Evolutionary conservation across 2,329 filamentous ascomycete genomes (phyloP).

Genomic region (Epicoccum sorghinum): DNA sequence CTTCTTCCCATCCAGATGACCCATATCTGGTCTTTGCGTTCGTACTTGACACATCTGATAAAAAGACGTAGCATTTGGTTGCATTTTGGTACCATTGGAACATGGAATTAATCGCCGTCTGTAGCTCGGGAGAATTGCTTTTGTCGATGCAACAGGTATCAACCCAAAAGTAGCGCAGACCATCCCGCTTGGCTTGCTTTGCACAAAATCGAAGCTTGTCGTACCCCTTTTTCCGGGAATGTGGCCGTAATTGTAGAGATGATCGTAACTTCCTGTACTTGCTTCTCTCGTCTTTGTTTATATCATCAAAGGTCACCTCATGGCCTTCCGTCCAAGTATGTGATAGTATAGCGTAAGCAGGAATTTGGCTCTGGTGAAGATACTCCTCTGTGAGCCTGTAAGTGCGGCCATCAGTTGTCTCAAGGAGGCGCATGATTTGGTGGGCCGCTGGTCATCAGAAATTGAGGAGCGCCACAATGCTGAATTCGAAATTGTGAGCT

Average conservation of each 20-base stretch:
- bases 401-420: constrained; percentile 8
- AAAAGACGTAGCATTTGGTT: constrained; percentile 23
- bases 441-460: no score
- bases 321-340: constrained; percentile 20
- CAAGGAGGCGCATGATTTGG: constrained; percentile 18
- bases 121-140: no score
- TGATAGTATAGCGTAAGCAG: constrained; percentile 24
- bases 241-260: not conserved
- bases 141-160: no score
- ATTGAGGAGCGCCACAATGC: not conserved
- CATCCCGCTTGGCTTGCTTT: constrained; percentile 16
- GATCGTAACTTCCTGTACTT: not conserved
- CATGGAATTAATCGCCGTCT: constrained; percentile 16
- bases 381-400: constrained; percentile 13
- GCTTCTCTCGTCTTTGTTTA: constrained; percentile 1
- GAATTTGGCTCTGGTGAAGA: not conserved
- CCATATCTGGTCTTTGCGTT: not conserved
- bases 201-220: constrained; percentile 23
- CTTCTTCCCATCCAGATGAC: constrained; percentile 1
- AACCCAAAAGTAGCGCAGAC: not conserved
- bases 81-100: constrained; percentile 26
- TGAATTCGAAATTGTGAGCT: not conserved
- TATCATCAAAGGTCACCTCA: constrained; percentile 20
- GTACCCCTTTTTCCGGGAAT: constrained; percentile 5
- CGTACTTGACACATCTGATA: constrained; percentile 19